These are phyloP conservation scores for Butyriboletus loyo DNA, from an alignment of 768 basidiomycete genomes.

Conservation along the genomic window DNA sequence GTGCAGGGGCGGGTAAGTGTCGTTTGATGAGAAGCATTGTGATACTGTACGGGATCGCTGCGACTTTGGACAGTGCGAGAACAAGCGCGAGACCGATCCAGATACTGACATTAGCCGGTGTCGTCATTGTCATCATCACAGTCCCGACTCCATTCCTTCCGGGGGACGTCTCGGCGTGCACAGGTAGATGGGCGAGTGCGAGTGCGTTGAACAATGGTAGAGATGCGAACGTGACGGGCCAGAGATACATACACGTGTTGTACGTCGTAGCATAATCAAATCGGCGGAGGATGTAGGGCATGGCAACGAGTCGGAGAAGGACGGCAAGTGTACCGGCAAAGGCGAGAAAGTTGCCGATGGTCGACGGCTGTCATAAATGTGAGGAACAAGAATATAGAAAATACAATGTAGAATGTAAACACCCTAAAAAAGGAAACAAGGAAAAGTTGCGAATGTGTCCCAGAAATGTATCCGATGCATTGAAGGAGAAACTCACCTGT, in stretches of 20 bases:
- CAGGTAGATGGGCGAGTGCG: not conserved
- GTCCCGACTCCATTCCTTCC: not conserved
- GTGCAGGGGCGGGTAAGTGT: conserved; percentile 4
- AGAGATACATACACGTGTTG: conserved; percentile 4
- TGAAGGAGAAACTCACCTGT: conserved; percentile 35
- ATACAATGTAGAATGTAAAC: not conserved
- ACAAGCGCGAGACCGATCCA: conserved; percentile 48
- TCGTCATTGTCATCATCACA: too few relatives aligned
- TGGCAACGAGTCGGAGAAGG: conserved; percentile 44
- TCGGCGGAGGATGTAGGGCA: conserved; percentile 35
- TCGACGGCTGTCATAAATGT: conserved; percentile 36
- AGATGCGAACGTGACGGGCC: conserved; percentile 1
- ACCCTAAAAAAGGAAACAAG: too few relatives aligned
- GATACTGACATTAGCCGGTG: conserved; percentile 22
- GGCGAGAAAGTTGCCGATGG: conserved; percentile 57
- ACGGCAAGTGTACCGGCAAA: conserved; percentile 46
- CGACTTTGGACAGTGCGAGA: conserved; percentile 35
- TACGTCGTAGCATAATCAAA: conserved; percentile 7
- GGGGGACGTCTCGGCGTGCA: not conserved
- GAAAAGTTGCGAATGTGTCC: too few relatives aligned
- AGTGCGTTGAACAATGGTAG: conserved; percentile 4
- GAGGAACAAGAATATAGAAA: conserved; percentile 13
- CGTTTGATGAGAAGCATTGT: conserved; percentile 59
- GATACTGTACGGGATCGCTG: conserved; percentile 36
- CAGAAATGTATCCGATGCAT: not conserved